Evolutionary conservation across 805 yeast genomes (phyloP).

Genomic region (Grigorovia jiainica): DNA sequence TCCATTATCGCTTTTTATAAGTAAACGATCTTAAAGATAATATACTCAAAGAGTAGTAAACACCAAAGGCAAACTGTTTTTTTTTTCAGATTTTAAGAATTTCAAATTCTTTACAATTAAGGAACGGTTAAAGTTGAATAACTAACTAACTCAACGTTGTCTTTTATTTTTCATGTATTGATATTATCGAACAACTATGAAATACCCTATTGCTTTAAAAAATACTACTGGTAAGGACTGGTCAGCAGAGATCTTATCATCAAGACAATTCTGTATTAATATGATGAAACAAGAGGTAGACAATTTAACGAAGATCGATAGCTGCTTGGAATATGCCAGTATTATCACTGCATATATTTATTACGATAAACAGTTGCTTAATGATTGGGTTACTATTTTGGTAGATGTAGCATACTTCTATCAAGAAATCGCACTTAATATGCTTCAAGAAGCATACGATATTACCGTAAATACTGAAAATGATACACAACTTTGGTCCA

Average conservation of each 20-base stretch:
- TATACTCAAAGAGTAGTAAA: no score
- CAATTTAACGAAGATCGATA: slow-evolving; percentile 5
- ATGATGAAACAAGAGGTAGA: background rate
- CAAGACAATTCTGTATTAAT: background rate
- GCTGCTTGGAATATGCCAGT: slow-evolving; percentile 4
- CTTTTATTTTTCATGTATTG: no score
- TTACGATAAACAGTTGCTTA: background rate
- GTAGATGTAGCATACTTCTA: slow-evolving; percentile 16
- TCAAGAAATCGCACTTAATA: slow-evolving; percentile 15
- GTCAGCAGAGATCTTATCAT: background rate
- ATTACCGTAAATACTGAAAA: slow-evolving; percentile 9
- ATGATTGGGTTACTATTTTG: slow-evolving; percentile 7
- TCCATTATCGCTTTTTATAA: no score
- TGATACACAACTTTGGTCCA: slow-evolving; percentile 12
- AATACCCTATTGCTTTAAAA: background rate
- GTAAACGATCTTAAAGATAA: no score
- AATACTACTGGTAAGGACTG: background rate
- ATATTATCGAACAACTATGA: background rate
- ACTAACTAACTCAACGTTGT: no score
- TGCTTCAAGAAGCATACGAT: slow-evolving; percentile 20
- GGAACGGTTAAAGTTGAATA: no score
- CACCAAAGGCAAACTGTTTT: no score
- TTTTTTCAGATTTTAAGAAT: no score
- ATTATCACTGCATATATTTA: background rate
- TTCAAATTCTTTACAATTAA: no score